Conservation (phyloP, 2,329 filamentous ascomycete genomes). For the Cladophialophora immunda region DNA sequence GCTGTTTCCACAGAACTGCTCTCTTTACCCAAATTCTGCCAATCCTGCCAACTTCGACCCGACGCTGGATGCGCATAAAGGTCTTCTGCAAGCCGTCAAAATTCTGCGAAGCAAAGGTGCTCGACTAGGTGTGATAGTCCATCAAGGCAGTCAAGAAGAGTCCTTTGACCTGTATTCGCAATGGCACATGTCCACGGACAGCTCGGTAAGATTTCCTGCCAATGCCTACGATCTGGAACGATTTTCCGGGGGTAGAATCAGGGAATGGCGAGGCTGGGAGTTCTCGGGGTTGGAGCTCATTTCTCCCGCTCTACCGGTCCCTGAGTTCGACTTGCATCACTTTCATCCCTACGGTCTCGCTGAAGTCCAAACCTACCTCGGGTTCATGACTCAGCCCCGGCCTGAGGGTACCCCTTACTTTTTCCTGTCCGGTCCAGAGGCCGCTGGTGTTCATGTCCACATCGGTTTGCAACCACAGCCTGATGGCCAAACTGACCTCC, state of each 20-base stretch:
- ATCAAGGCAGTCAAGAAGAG: not conserved
- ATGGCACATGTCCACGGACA: constrained; percentile 1
- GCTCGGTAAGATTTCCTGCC: not conserved
- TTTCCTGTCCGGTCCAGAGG: constrained; percentile 9
- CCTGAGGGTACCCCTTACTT: not conserved
- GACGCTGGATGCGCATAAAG: not conserved
- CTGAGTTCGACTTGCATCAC: not conserved
- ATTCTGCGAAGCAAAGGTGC: constrained; percentile 3
- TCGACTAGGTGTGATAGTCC: not conserved
- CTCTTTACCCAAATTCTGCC: not conserved
- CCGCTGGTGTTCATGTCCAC: constrained; percentile 8
- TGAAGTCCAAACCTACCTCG: constrained; percentile 2
- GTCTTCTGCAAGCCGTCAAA: constrained; percentile 1
- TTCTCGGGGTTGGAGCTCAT: constrained; percentile 16
- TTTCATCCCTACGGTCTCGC: constrained; percentile 6
- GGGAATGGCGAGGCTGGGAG: not conserved
- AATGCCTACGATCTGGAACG: not conserved
- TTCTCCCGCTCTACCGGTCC: constrained; percentile 11
- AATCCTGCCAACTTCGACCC: not conserved
- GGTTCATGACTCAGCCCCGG: not conserved
- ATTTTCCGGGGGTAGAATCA: not conserved
- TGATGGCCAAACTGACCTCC: constrained; percentile 5
- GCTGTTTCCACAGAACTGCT: constrained; percentile 8
- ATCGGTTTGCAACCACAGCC: constrained; percentile 1
- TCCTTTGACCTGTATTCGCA: constrained; percentile 1